A percentile compares a stretch with the other conserved stretches of the same genome.
Evolutionary conservation across 495 filamentous ascomycete species (phyloP).

Genomic region (Neurospora sp.): DNA sequence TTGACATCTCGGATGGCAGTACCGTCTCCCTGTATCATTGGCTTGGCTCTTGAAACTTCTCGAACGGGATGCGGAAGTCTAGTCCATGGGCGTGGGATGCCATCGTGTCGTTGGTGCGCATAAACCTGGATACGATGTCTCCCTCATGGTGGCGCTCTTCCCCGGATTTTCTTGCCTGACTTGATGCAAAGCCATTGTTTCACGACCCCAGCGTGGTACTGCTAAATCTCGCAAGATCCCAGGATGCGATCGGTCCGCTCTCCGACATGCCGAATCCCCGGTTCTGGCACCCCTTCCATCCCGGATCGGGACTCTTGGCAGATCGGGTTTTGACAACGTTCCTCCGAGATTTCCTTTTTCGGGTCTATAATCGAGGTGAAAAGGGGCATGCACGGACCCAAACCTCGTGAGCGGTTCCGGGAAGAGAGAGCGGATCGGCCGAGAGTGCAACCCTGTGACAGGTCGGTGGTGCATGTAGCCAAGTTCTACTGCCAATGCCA

Average conservation of each 20-base stretch:
- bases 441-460: not conserved
- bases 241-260: not conserved
- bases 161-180: not conserved
- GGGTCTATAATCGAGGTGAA: not conserved
- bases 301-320: not conserved
- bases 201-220: not conserved
- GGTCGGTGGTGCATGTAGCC: not conserved
- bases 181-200: not conserved
- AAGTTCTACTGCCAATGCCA: not conserved
- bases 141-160: not conserved
- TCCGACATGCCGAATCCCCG: not conserved
- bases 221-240: not conserved
- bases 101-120: not conserved
- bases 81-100: not conserved
- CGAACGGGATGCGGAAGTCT: constrained; percentile 9
- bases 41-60: constrained; percentile 3
- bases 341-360: not conserved
- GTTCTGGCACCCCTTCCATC: not conserved
- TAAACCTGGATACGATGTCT: not conserved
- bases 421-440: not conserved
- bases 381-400: not conserved
- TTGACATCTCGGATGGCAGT: not conserved
- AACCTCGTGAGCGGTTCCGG: not conserved
- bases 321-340: not conserved
- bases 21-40: not conserved